Base-by-base conservation (phyloP, 106 monocot genomes). In the Narthecium ossifragum region DNA sequence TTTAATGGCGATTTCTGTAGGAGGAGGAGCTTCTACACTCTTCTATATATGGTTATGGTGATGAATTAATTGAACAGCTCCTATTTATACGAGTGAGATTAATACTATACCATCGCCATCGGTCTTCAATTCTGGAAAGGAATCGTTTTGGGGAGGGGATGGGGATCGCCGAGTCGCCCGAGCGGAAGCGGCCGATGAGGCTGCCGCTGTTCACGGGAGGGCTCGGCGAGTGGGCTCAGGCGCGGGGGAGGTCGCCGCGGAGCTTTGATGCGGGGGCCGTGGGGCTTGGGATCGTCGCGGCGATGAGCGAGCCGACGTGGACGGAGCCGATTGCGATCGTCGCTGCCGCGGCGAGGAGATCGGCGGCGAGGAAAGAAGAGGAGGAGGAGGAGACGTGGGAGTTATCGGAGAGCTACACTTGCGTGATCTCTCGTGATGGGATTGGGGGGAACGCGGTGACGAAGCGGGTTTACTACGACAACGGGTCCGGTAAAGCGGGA, bases 321-420 rank as follows among this genome's bases (percentile, higher is more conserved):
- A 69, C 73, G 25, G 58, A 68, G 21, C 78, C 72, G 68, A 73
- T 73, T 32, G 45, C 72, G 29, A 73, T 78, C 31, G 31, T 15
- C 29, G 14, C 14, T 30, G 37, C 22, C 2, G 37, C 15, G 18
- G 26, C 27, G 51, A 26, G n/a, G 36, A 53, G 28, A 43, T 2
- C 17, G 4, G 0, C 51, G 27, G 26, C 22, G 53, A 36, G 7
- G 55, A 5, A 57, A 31, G 46, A 8, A 14, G 26, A 21, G 26
- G 18, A 47, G 28, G 65, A 46, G 28, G 31, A 36, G 38, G 46
- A 26, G 70, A 75, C 70, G 62, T 11, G 0, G 39, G 15, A 6
- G 43, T 37, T 77, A 31, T 77, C 70, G 2, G 85, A 80, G 75
- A 73, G 73, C 69, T 73, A 76, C 73, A 78, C 80, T 38, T 71